Conservation (phyloP, 805 yeast species). For the Kodamaea kakaduensis region DNA sequence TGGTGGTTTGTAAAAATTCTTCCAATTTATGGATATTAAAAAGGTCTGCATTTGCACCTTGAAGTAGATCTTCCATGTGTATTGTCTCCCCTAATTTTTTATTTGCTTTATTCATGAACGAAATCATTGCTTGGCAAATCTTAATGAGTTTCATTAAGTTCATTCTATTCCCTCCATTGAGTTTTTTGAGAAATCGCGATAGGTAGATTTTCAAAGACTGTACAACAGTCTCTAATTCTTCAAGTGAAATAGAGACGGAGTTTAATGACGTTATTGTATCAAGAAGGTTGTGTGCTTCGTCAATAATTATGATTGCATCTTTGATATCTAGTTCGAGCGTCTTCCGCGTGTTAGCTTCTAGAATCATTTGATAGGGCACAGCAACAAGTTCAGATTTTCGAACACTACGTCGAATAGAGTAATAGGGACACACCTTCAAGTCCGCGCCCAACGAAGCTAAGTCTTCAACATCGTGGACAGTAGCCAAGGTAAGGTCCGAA, state of each 20-base stretch:
- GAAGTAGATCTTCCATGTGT: constrained; percentile 48
- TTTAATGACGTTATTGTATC: constrained; percentile 71
- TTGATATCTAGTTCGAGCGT: constrained; percentile 55
- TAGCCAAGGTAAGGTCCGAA: constrained; percentile 51
- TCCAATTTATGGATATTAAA: constrained; percentile 67
- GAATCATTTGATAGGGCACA: constrained; percentile 76
- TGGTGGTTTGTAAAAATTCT: constrained; percentile 58
- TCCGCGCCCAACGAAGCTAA: constrained; percentile 55
- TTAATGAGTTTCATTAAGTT: constrained; percentile 61
- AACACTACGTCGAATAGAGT: constrained; percentile 58
- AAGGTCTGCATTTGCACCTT: constrained; percentile 60
- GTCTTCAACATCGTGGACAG: constrained; percentile 77
- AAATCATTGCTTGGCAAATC: constrained; percentile 48
- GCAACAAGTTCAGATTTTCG: constrained; percentile 70
- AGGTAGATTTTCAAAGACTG: constrained; percentile 53
- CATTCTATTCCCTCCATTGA: constrained; percentile 70
- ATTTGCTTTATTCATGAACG: constrained; percentile 37
- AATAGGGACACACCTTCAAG: constrained; percentile 73
- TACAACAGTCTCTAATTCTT: constrained; percentile 45
- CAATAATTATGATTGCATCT: constrained; percentile 71
- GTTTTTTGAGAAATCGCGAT: constrained; percentile 54
- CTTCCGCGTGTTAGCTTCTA: constrained; percentile 58
- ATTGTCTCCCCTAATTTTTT: constrained; percentile 53
- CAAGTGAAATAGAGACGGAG: constrained; percentile 53
- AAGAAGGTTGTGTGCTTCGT: constrained; percentile 87